These are phyloP conservation scores for Ceratocystis colombiana DNA, from an alignment of 2,329 filamentous ascomycete species.

Conservation along the genomic window DNA sequence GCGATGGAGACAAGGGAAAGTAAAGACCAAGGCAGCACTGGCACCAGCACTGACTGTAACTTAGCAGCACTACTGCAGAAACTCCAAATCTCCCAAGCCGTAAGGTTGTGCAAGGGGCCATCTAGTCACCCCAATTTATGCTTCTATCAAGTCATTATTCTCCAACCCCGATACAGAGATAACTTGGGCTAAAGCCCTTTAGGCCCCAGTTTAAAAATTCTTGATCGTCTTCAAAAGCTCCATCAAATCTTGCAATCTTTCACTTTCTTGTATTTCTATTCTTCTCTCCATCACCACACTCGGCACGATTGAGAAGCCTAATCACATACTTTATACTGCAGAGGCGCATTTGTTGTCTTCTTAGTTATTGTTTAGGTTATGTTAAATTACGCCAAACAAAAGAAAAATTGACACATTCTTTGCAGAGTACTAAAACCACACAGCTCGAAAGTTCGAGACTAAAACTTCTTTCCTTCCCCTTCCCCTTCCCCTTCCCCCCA, in stretches of 20 bases:
- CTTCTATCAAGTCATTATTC: neutral
- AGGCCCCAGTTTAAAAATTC: conserved; percentile 6
- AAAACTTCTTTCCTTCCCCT: neutral
- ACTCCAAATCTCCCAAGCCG: no score
- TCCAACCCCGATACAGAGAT: conserved; percentile 9
- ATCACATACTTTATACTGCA: no score
- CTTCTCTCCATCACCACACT: neutral
- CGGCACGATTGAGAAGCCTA: no score
- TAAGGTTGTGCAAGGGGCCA: neutral
- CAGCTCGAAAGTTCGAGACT: no score
- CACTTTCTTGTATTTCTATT: neutral
- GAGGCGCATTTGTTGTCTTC: no score
- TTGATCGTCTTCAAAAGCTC: conserved; percentile 19
- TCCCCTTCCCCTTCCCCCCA: neutral
- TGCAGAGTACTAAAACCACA: no score
- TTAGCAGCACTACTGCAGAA: no score
- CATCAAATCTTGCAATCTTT: neutral
- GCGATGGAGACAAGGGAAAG: neutral
- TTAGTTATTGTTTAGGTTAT: no score
- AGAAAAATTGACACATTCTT: no score
- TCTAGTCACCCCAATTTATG: neutral
- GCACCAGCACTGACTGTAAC: no score
- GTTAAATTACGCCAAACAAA: no score
- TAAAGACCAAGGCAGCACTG: no score
- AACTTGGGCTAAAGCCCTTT: conserved; percentile 22